A percentile compares a stretch with the other conserved stretches of the same genome.
Evolutionary conservation across 1,284 basidiomycete species (phyloP).

Genomic region (Naganishia sp.): DNA sequence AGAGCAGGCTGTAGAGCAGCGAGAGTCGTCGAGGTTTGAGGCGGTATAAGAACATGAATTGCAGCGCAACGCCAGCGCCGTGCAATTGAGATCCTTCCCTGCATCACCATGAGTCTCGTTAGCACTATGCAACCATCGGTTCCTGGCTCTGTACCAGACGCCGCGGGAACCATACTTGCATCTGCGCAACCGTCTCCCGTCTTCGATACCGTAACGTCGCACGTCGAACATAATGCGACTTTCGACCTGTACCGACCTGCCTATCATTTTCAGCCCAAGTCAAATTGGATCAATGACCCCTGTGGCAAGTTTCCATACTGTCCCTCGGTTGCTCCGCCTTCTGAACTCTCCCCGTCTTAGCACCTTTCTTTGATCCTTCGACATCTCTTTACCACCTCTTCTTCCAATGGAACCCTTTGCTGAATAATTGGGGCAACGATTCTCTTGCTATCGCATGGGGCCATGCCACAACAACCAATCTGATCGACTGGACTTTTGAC

Average conservation of each 20-base stretch:
- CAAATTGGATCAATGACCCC: constrained; percentile 26
- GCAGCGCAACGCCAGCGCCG: no score
- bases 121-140: no score
- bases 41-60: no score
- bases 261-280: constrained; percentile 21
- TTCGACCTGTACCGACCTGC: constrained; percentile 14
- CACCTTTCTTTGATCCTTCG: constrained; percentile 33
- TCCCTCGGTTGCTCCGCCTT: neutral
- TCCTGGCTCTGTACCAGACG: no score
- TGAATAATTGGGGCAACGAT: constrained; percentile 33
- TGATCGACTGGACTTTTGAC: constrained; percentile 34
- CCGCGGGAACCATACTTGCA: no score
- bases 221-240: neutral
- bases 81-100: no score
- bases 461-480: constrained; percentile 35
- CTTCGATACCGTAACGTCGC: no score
- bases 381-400: constrained; percentile 37
- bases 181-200: no score
- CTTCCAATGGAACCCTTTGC: constrained; percentile 38
- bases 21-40: no score
- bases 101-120: no score
- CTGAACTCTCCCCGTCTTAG: neutral
- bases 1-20: no score
- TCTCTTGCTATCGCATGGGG: constrained; percentile 36
- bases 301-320: constrained; percentile 3